phyloP scores from a whole-genome alignment of 345 rosid genomes.

The Camelina hispida region DNA sequence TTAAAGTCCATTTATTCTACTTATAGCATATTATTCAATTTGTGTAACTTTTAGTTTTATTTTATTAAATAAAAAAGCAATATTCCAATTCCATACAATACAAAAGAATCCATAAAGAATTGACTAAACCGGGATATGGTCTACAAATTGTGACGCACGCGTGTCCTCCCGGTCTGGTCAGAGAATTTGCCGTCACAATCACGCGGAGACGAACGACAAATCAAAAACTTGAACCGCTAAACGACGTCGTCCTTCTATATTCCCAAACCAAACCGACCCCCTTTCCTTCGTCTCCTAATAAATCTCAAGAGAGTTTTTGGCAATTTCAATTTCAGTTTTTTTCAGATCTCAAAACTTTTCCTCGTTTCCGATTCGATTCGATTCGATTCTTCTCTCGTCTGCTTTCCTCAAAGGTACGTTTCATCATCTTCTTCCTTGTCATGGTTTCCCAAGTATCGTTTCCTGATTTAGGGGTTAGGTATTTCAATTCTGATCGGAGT shows the following conservation, averaged over 20 bases:
- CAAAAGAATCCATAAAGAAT: conserved; percentile 1
- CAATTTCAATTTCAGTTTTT: conserved; percentile 3
- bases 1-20: no score
- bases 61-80: not conserved
- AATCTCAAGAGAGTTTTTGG: conserved; percentile 26
- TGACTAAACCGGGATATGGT: conserved; percentile 37
- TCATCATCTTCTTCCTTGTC: conserved; percentile 28
- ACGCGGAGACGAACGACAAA: conserved; percentile 25
- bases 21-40: not conserved
- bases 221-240: not conserved
- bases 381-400: conserved; percentile 55
- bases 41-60: not conserved
- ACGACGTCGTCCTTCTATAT: conserved; percentile 33
- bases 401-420: conserved; percentile 68
- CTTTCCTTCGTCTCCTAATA: conserved; percentile 9
- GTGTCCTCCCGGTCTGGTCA: conserved; percentile 31
- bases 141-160: conserved; percentile 14
- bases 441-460: conserved; percentile 43
- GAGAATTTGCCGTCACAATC: conserved; percentile 40
- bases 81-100: not conserved
- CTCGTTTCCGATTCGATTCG: conserved; percentile 38
- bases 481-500: conserved; percentile 33
- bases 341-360: conserved; percentile 37
- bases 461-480: conserved; percentile 45
- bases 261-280: conserved; percentile 28